Evolutionary conservation across 164 flowering plant genomes (phyloP).

Genomic region (Nymphaea colorata): DNA sequence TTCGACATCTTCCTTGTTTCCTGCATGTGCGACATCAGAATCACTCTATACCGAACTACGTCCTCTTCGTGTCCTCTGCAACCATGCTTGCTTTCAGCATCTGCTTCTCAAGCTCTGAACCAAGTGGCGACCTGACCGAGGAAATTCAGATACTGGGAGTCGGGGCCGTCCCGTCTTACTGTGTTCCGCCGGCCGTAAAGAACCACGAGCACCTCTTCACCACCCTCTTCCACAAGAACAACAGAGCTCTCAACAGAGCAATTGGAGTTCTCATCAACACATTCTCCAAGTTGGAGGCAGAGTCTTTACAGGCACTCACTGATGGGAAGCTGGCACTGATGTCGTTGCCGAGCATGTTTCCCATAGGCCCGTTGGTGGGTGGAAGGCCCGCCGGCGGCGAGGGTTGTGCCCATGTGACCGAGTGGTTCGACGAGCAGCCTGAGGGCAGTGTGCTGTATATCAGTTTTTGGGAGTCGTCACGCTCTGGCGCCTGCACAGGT

Average conservation of each 20-base stretch:
- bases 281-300: conserved; percentile 21
- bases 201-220: conserved; percentile 12
- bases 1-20: conserved; percentile 11
- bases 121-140: neutral
- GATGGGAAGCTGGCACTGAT: conserved; percentile 11
- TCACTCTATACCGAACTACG: conserved; percentile 18
- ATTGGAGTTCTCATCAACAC: conserved; percentile 34
- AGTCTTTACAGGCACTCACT: conserved; percentile 23
- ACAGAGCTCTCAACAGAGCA: conserved; percentile 9
- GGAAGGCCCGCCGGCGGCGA: too few species aligned
- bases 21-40: conserved; percentile 5
- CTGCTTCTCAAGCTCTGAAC: conserved; percentile 6
- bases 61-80: conserved; percentile 29
- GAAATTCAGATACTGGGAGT: conserved; percentile 17
- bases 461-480: neutral
- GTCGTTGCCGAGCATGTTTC: conserved; percentile 22
- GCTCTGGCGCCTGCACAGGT: neutral
- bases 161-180: conserved; percentile 19
- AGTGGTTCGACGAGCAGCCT: conserved; percentile 44
- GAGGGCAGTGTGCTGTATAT: conserved; percentile 6
- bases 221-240: conserved; percentile 9
- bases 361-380: conserved; percentile 29
- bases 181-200: conserved; percentile 19
- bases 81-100: conserved; percentile 22
- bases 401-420: neutral